Conservation (phyloP, 148 eudicot species). For the Vaccinium vitisidaea region DNA sequence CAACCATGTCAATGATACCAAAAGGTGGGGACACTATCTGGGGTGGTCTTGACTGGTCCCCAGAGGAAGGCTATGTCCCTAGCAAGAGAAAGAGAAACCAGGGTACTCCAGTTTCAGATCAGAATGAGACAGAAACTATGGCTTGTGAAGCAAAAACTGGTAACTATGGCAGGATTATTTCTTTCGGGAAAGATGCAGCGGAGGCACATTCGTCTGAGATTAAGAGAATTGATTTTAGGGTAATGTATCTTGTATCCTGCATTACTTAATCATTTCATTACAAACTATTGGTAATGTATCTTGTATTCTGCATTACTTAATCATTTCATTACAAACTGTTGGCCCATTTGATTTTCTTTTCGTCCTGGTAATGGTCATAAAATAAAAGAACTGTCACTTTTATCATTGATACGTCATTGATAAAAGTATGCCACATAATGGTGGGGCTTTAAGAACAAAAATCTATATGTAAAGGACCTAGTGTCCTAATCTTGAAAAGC, state of each 20-base stretch:
- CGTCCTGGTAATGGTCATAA: not conserved
- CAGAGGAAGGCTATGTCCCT: conserved; percentile 67
- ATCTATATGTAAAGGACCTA: not conserved
- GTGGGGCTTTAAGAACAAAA: not conserved
- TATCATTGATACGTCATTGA: not conserved
- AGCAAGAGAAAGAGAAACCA: conserved; percentile 46
- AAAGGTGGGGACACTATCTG: conserved; percentile 94
- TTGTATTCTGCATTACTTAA: not conserved
- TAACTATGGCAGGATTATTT: conserved; percentile 80
- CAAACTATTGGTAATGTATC: conserved; percentile 21
- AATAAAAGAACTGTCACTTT: not conserved
- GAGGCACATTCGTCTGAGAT: conserved; percentile 57
- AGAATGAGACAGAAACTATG: conserved; percentile 25
- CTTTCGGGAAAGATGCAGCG: conserved; percentile 77
- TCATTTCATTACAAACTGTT: not conserved
- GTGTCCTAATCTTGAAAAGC: conserved; percentile 2
- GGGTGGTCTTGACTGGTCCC: conserved; percentile 97
- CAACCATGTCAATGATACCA: conserved; percentile 98
- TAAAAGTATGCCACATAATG: too few relatives aligned
- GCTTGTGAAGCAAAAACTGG: conserved; percentile 36
- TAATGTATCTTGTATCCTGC: conserved; percentile 24
- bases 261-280: not conserved
- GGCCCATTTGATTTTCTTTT: not conserved
- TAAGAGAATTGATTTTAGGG: conserved; percentile 81
- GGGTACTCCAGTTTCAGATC: conserved; percentile 25